A percentile compares a stretch with the other conserved stretches of the same genome.
Evolutionary conservation across 1,139 yeast species (phyloP).

Genomic region (Tardiomyces digboiensis): DNA sequence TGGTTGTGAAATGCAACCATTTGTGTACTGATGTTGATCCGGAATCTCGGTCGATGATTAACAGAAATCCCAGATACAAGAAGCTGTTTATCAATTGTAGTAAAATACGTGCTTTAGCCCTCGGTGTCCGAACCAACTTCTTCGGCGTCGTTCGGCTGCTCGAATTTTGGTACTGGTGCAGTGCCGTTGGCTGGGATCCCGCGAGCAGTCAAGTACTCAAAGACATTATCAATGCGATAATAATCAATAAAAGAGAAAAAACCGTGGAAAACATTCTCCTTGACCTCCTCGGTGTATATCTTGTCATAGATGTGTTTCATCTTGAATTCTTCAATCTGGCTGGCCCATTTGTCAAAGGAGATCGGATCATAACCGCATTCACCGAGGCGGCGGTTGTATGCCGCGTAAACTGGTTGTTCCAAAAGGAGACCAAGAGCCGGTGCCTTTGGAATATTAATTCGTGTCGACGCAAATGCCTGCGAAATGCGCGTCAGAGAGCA

Average conservation of each 20-base stretch:
- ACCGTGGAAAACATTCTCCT: constrained; percentile 81
- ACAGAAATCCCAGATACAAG: not conserved
- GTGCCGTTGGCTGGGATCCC: constrained; percentile 33
- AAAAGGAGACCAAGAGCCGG: constrained; percentile 90
- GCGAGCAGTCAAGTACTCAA: constrained; percentile 67
- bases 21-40: too few relatives aligned
- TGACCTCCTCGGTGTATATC: constrained; percentile 80
- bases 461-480: constrained; percentile 68
- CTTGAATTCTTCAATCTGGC: constrained; percentile 78
- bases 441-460: constrained; percentile 91
- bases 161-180: constrained; percentile 13
- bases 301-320: constrained; percentile 84
- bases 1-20: too few relatives aligned
- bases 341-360: constrained; percentile 55
- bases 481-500: constrained; percentile 66
- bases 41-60: too few relatives aligned
- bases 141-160: constrained; percentile 16
- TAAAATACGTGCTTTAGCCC: constrained; percentile 11
- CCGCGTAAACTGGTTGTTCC: constrained; percentile 88
- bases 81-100: not conserved
- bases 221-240: constrained; percentile 50
- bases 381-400: constrained; percentile 62
- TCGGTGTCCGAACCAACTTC: constrained; percentile 22
- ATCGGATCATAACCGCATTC: constrained; percentile 75
- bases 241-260: constrained; percentile 85